phyloP scores from a whole-genome alignment of 768 basidiomycete species.

The Infundibulicybe gibba region DNA sequence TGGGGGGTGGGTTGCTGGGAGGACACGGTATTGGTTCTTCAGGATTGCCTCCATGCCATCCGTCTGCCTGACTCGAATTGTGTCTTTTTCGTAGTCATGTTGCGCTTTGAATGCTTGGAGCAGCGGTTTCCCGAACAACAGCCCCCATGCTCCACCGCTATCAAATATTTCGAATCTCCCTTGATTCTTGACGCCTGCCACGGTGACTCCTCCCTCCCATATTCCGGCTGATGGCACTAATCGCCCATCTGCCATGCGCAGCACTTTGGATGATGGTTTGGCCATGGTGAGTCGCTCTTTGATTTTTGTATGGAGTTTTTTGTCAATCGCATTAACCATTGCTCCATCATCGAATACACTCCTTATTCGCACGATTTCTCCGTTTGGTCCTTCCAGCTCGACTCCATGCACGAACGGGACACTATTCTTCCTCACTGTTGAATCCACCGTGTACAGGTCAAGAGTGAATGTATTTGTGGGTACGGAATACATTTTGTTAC shows the following conservation, averaged over 20 bases:
- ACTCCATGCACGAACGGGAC: slow-evolving; percentile 5
- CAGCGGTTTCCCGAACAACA: slow-evolving; percentile 13
- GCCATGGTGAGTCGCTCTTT: neutral
- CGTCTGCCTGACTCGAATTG: neutral
- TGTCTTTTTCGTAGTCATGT: slow-evolving; percentile 8
- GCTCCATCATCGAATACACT: slow-evolving; percentile 11
- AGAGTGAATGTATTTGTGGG: no score
- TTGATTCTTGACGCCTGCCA: slow-evolving; percentile 1
- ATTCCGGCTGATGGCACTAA: slow-evolving; percentile 6
- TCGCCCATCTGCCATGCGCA: slow-evolving; percentile 13
- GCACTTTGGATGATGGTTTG: neutral
- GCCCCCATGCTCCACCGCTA: slow-evolving; percentile 10
- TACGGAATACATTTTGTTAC: no score
- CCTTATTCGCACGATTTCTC: slow-evolving; percentile 6
- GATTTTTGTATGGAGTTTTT: neutral
- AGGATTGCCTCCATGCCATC: neutral
- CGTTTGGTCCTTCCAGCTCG: slow-evolving; percentile 9
- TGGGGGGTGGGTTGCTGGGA: no score
- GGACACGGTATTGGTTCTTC: neutral
- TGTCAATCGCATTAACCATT: slow-evolving; percentile 12
- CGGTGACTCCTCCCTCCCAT: slow-evolving; percentile 8
- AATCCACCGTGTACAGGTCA: no score
- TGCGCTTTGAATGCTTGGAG: slow-evolving; percentile 8
- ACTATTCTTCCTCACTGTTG: no score
- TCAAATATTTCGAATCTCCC: slow-evolving; percentile 12